Conservation (phyloP, 495 filamentous ascomycete species). For the Penicillium canariense region DNA sequence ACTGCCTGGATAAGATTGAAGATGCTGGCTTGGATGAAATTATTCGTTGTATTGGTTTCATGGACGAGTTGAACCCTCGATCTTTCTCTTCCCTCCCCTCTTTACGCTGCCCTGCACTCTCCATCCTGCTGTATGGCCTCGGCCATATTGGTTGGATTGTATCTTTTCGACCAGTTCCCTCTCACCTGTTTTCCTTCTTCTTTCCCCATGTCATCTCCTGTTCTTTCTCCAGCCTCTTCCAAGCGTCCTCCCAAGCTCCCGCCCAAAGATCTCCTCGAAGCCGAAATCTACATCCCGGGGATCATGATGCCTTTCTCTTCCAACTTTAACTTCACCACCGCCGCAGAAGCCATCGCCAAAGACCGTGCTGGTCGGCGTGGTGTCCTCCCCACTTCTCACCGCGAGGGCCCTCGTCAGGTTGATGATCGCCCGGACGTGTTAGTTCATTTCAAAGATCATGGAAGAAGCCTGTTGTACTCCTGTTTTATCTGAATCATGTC, state of each 20-base stretch:
- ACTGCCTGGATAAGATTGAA: not conserved
- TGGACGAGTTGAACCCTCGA: not conserved
- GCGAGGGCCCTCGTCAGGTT: not conserved
- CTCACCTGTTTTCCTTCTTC: not conserved
- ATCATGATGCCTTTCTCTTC: not conserved
- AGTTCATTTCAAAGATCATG: constrained; percentile 10
- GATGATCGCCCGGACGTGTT: constrained; percentile 21
- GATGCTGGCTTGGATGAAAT: not conserved
- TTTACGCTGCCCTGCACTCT: not conserved
- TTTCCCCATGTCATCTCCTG: not conserved
- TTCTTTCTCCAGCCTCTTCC: not conserved
- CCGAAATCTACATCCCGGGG: not conserved
- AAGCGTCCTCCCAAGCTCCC: not conserved
- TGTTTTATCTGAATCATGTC: not conserved
- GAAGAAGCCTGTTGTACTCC: not conserved
- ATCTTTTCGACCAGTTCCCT: not conserved
- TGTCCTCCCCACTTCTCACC: constrained; percentile 4
- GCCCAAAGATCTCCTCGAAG: not conserved
- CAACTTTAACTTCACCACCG: constrained; percentile 5
- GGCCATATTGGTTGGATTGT: not conserved
- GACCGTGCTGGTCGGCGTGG: constrained; percentile 15
- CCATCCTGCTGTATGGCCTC: not conserved
- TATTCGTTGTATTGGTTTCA: too few relatives aligned
- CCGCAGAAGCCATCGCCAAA: constrained; percentile 14
- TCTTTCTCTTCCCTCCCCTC: not conserved